Base-by-base conservation (phyloP, 2,329 filamentous ascomycete genomes). In the Hymenoscyphus occultus region DNA sequence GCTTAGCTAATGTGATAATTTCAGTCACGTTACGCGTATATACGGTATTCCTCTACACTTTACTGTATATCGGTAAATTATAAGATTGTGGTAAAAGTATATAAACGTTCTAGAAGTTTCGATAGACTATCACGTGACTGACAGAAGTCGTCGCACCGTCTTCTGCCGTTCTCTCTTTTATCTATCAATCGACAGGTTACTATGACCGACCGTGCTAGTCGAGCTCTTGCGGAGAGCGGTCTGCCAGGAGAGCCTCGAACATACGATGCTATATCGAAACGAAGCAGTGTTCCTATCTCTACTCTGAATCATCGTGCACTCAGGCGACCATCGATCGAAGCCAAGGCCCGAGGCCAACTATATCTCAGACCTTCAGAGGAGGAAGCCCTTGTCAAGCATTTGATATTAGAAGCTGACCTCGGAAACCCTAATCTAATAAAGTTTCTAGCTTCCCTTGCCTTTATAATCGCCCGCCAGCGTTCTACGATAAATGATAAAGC, bases 371-470 rank as follows among this genome's bases (percentile, higher is more conserved):
- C n/a, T n/a, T n/a, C n/a, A n/a, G 39, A 40, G 39, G 72, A 73
- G 71, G 68, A 74, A 42, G 71, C 71, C 22, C 42, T 75, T 39
- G 40, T 6, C 48, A 48, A 48, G 32, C 28, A 56, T 58, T 32
- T 63, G 14, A 54, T 56, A 60, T 14, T 40, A 61, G 61, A 60
- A 31, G 39, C 64, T 61, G 42, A 66, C 73, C 62, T 69, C 74
- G 59, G 64, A 14, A 56, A 64, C 35, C 63, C 48, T 39, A 22
- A 58, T n/a, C 57, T 19, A 57, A 64, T 64, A 16, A 61, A 61
- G 48, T 64, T 58, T 22, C 10, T 64, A 51, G 19, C 48, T 48
- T 64, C 48, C n/a, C 48, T 64, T 13, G 59, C 54, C 63, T 58
- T 56, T 62, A 65, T 51, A 14, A 56, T 62, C 54, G 51, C 60